Evolutionary conservation across 129 eudicot species (phyloP).

Genomic region (Dittrichia graveolens): DNA sequence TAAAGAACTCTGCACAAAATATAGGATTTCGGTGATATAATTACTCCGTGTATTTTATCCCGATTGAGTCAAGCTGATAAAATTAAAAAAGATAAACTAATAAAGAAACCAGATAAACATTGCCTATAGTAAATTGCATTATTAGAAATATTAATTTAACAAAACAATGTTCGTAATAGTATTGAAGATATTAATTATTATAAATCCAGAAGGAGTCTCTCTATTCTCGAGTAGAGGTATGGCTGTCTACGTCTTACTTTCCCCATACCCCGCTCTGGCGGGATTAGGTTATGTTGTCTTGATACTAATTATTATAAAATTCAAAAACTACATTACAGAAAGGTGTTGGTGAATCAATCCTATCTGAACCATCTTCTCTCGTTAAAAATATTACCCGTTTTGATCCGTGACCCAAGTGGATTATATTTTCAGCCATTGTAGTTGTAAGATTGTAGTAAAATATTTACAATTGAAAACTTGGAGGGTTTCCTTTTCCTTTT

Average conservation of each 20-base stretch:
- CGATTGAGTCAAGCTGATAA: background rate
- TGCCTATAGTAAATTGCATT: background rate
- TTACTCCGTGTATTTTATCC: background rate
- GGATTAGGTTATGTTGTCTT: background rate
- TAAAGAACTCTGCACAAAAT: conserved; percentile 68
- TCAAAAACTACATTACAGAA: background rate
- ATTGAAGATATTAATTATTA: background rate
- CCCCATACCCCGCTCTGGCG: too few relatives aligned
- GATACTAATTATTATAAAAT: background rate
- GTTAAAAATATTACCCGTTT: background rate
- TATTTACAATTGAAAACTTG: too few relatives aligned
- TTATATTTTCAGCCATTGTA: background rate
- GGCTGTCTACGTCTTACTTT: too few relatives aligned
- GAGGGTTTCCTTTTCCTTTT: too few relatives aligned
- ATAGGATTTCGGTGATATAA: background rate
- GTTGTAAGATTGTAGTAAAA: too few relatives aligned
- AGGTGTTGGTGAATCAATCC: background rate
- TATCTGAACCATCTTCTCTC: background rate
- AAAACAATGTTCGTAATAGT: background rate
- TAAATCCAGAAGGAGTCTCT: background rate
- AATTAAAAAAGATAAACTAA: background rate
- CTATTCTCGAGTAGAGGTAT: too few relatives aligned
- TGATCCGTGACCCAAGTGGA: background rate
- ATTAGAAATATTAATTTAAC: background rate
- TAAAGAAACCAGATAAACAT: background rate